Evolutionary conservation across 768 basidiomycete species (phyloP).

Genomic region (Pisolithus tinctorius): DNA sequence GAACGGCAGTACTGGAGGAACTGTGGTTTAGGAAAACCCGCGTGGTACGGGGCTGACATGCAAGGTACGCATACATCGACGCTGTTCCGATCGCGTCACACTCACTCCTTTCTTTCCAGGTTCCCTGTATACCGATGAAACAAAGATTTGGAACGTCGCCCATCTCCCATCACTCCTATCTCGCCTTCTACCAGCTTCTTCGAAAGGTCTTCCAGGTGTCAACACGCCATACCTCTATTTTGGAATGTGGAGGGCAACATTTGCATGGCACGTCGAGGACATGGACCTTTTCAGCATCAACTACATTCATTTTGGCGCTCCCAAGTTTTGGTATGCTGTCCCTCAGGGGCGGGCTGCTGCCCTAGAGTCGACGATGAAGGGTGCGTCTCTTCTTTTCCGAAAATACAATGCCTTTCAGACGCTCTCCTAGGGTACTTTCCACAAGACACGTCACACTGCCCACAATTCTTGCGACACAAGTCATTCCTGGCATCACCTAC

Average conservation of each 20-base stretch:
- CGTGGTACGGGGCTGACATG: constrained; percentile 98
- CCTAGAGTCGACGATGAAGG: constrained; percentile 86
- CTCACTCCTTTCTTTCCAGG: constrained; percentile 29
- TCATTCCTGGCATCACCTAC: constrained; percentile 90
- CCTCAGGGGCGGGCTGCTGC: constrained; percentile 78
- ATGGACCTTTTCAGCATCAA: constrained; percentile 99
- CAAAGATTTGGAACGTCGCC: constrained; percentile 91
- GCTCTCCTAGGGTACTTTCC: constrained; percentile 72
- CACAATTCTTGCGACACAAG: constrained; percentile 95
- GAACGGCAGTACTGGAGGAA: constrained; percentile 93
- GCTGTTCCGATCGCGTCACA: neutral
- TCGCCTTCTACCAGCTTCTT: constrained; percentile 62
- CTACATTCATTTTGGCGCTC: constrained; percentile 97
- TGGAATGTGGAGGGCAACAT: constrained; percentile 99
- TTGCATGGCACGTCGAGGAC: constrained; percentile 99
- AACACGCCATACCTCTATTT: constrained; percentile 98
- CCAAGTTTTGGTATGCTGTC: constrained; percentile 95
- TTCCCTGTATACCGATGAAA: constrained; percentile 67
- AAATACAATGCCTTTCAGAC: neutral
- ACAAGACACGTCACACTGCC: constrained; percentile 74
- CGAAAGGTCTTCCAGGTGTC: constrained; percentile 82
- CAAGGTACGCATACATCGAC: constrained; percentile 54
- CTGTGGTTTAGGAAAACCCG: constrained; percentile 79
- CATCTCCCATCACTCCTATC: constrained; percentile 81
- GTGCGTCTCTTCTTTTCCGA: constrained; percentile 33